Percentiles rank a stretch among this genome's conserved stretches.
Evolutionary conservation across 768 basidiomycete species (phyloP).

Genomic region (Phylloporus sp.): DNA sequence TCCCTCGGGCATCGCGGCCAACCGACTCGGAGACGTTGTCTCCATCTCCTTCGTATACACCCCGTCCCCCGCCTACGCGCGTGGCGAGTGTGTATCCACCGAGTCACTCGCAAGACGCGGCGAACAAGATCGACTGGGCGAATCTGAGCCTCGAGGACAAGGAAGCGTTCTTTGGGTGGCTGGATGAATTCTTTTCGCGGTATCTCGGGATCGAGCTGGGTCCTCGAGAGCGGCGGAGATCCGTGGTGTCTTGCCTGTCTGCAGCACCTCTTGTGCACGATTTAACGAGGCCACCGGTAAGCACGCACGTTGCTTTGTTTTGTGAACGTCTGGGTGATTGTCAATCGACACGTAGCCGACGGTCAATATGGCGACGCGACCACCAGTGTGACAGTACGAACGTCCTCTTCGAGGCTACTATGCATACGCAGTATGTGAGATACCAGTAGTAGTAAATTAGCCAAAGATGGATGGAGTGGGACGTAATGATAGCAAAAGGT

Average conservation of each 20-base stretch:
- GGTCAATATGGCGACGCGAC: conserved; percentile 21
- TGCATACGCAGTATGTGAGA: conserved; percentile 16
- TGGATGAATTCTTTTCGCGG: conserved; percentile 74
- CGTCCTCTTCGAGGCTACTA: conserved; percentile 5
- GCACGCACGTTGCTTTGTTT: conserved; percentile 2
- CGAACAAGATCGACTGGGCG: conserved; percentile 54
- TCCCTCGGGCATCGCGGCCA: conserved; percentile 14
- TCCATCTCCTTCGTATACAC: conserved; percentile 13
- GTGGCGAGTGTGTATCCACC: conserved; percentile 24
- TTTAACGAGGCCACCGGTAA: conserved; percentile 18
- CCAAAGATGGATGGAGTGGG: conserved; percentile 4
- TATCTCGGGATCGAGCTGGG: conserved; percentile 29
- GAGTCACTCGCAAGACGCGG: conserved; percentile 1
- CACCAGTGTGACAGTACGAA: conserved; percentile 5
- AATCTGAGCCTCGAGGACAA: conserved; percentile 67
- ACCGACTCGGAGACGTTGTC: neutral
- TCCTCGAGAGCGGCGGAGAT: conserved; percentile 2
- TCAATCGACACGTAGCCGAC: conserved; percentile 13
- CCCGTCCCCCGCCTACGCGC: conserved; percentile 27
- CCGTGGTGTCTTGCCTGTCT: neutral
- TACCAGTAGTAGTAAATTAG: conserved; percentile 16
- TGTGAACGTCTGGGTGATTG: neutral
- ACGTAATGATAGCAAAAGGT: conserved; percentile 8
- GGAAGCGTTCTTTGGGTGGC: conserved; percentile 67
- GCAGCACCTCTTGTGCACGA: neutral